Conservation (phyloP, 306 rosid species). For the Cucumis cinereus region DNA sequence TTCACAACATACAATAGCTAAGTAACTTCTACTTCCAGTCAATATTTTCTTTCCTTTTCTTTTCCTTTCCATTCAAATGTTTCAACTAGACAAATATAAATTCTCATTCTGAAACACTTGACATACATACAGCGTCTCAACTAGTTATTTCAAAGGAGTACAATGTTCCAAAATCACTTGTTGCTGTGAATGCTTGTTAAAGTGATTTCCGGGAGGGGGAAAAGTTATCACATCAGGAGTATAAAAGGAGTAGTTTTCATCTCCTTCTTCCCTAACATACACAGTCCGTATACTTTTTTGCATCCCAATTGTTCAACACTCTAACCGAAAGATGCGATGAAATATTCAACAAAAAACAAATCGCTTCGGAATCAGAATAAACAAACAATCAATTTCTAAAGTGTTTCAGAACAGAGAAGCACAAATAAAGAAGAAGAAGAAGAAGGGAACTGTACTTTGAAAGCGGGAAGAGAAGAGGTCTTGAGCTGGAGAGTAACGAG, state of each 20-base stretch:
- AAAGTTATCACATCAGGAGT: too few species aligned
- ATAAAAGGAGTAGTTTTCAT: not conserved
- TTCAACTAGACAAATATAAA: not conserved
- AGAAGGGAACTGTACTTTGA: slow-evolving; percentile 32
- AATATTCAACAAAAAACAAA: not conserved
- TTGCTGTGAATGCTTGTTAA: too few species aligned
- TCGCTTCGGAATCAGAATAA: not conserved
- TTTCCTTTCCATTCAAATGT: not conserved
- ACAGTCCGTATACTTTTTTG: not conserved
- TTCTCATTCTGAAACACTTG: not conserved
- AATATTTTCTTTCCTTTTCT: not conserved
- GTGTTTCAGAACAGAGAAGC: not conserved
- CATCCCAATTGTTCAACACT: not conserved
- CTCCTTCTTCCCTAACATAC: not conserved
- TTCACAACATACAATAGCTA: not conserved
- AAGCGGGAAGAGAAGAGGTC: slow-evolving; percentile 62
- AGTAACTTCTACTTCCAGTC: not conserved
- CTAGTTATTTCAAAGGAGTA: not conserved
- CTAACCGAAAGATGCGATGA: not conserved
- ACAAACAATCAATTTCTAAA: not conserved
- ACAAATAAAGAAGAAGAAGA: not conserved
- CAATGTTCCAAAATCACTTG: too few species aligned
- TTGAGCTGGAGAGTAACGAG: slow-evolving; percentile 73
- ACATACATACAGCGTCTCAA: too few species aligned
- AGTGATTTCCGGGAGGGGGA: too few species aligned